Base-by-base conservation (phyloP, 495 filamentous ascomycete genomes). In the Melanomma pulvis-pyrius region DNA sequence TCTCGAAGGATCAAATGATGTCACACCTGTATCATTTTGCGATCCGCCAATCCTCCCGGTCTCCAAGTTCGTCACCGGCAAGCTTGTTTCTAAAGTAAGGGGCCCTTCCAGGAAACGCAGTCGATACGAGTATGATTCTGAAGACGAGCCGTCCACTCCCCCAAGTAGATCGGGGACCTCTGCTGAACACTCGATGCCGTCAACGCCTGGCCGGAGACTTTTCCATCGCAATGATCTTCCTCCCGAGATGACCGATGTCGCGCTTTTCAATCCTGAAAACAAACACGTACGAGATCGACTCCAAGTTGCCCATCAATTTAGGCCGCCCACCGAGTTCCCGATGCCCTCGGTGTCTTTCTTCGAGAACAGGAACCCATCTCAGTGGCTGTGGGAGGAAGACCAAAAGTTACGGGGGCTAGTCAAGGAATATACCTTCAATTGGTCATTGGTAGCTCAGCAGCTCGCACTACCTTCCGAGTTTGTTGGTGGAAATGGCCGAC, bases 351-450 rank as follows among this genome's bases (percentile, higher is more conserved):
- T 91, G 69, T 84, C 82, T 41, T 98, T 97, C 76, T 97, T 93
- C 70, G 96, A 98, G 75, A 86, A 81, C 56, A 82, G 96, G 19
- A 83, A 80, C 50, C 87, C 92, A 5, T 97, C 94, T 21, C 91
- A 97, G 69, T 98, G 94, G 94, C 92, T 90, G 0, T 84, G 83
- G 71, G 80, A 87, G 4, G 94, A 98, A 73, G 94, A 98, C 69
- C 91, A 97, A 67, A 90, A 92, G 73, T 81, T 98, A 22, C 90
- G 91, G 54, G 82, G 81, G 24, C 79, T 96, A 46, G 93, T 96
- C 15, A 88, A 91, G 69, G 92, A 97, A 60, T 96, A 93, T 72
- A 90, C 91, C 0, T 97, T 97, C 76, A 98, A 98, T 73, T 98
- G 94, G 94, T 91, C 92, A 12, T 80, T 98, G 7, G 96, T 98